Base-by-base conservation (phyloP, 2,329 filamentous ascomycete species). In the Diaporthe amygdali region DNA sequence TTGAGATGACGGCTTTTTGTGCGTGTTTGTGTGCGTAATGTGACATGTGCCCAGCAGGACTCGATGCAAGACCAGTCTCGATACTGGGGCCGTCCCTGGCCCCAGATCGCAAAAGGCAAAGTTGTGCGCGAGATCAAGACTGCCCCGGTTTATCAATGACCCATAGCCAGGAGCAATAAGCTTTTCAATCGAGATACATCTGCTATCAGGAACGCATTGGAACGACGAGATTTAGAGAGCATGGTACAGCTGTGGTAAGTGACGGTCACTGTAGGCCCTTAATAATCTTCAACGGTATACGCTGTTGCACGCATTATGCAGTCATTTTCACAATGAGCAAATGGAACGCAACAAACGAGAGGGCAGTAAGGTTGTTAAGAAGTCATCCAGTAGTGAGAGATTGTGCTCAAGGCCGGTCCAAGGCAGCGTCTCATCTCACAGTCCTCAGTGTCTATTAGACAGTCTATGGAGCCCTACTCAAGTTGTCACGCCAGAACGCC, bases 401-500 rank as follows among this genome's bases (percentile, higher is more conserved):
- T 2, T 37, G 27, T 17, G 44, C 30, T 22, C 41, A 25, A 25
- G 30, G 20, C 44, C 25, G 37, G 30, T 34, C 12, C 12, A 37
- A 27, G 39, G 44, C 44, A 37, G 30, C 44, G n/a, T 49, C 2
- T 37, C 59, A 27, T 30, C 25, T 17, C 30, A 17, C 20, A 64
- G 44, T 37, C 44, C 44, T 44, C n/a, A 5, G 41, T 64, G 59
- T 64, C 59, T 64, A 49, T 64, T 34, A 64, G 44, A 64, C 59
- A 37, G 44, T 37, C 59, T 49, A 64, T 49, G 30, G 30, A 46
- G 25, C 44, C 10, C 27, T 64, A 7, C 44, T 44, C 20, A 49
- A 20, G 15, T 27, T 47, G 9, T 49, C 59, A 37, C 59, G 59
- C 59, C 59, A 5, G 22, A 64, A 68, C 66, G 47, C 47, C 66